phyloP scores from a whole-genome alignment of 176 grass and related monocot genomes.

The Echinochloa phyllopogon region DNA sequence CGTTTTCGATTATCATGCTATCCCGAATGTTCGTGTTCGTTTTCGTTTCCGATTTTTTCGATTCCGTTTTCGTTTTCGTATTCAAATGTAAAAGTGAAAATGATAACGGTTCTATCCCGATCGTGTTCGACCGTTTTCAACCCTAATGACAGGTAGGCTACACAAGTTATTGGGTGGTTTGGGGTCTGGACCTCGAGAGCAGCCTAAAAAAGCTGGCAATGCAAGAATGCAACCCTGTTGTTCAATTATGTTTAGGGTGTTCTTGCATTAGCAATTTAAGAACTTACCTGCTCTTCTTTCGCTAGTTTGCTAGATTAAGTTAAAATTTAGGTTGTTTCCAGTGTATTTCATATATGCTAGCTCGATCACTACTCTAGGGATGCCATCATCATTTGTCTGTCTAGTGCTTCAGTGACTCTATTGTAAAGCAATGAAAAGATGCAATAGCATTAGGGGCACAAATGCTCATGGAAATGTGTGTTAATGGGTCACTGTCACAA shows the following conservation, averaged over 20 bases:
- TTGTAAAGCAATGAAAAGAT: background rate
- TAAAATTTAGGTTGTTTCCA: background rate
- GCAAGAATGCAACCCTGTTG: background rate
- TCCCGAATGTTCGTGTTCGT: too few species aligned
- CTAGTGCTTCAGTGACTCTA: conserved; percentile 4
- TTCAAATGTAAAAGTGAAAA: too few species aligned
- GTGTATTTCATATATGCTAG: conserved; percentile 1
- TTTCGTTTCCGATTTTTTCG: too few species aligned
- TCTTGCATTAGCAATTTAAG: background rate
- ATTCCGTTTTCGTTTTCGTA: too few species aligned
- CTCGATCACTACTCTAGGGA: background rate
- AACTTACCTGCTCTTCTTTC: background rate
- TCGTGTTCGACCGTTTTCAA: too few species aligned
- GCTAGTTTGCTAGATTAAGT: background rate
- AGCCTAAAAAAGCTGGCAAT: conserved; percentile 29
- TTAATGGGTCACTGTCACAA: conserved; percentile 53
- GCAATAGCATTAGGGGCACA: conserved; percentile 13
- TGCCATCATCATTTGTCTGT: background rate
- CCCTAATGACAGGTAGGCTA: conserved; percentile 35
- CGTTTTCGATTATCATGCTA: too few species aligned
- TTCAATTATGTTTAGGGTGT: conserved; percentile 18
- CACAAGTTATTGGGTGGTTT: background rate
- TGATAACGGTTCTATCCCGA: too few species aligned
- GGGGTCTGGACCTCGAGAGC: conserved; percentile 37
- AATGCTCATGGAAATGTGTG: conserved; percentile 44